These are phyloP conservation scores for Lodderomyces metapsilosis DNA, from an alignment of 1,139 yeast species.

Conservation along the genomic window DNA sequence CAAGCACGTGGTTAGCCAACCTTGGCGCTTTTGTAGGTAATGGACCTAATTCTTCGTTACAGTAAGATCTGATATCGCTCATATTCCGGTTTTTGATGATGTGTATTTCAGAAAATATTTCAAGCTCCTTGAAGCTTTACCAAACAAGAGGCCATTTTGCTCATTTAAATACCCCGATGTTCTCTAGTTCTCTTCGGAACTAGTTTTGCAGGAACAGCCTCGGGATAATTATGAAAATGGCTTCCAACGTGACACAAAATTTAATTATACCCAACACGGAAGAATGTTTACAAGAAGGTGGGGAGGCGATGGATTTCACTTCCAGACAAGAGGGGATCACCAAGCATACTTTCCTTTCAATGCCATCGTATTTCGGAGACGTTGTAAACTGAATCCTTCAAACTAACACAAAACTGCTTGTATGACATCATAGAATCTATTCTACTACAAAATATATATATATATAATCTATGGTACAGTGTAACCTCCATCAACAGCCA, in stretches of 20 bases:
- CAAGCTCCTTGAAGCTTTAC: no score
- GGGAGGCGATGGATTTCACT: background rate
- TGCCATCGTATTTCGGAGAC: no score
- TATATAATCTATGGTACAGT: slow-evolving; percentile 43
- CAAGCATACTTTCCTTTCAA: no score
- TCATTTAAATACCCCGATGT: no score
- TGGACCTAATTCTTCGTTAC: slow-evolving; percentile 27
- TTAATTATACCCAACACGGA: background rate
- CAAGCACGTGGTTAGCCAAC: slow-evolving; percentile 34
- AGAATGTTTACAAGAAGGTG: background rate
- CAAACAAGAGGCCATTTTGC: no score
- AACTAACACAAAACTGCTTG: background rate
- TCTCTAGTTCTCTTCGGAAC: no score
- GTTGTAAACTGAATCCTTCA: no score
- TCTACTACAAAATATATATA: background rate
- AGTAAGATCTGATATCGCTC: slow-evolving; percentile 16
- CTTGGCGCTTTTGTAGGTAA: slow-evolving; percentile 31
- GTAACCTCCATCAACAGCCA: slow-evolving; percentile 64
- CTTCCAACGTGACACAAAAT: background rate
- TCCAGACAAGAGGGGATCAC: background rate
- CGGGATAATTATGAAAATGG: background rate
- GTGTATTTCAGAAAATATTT: no score
- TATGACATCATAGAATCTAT: slow-evolving; percentile 1
- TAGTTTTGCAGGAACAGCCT: background rate
- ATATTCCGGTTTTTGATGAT: no score